Evolutionary conservation across 148 eudicot species (phyloP).

Genomic region (Spergularia bocconei): DNA sequence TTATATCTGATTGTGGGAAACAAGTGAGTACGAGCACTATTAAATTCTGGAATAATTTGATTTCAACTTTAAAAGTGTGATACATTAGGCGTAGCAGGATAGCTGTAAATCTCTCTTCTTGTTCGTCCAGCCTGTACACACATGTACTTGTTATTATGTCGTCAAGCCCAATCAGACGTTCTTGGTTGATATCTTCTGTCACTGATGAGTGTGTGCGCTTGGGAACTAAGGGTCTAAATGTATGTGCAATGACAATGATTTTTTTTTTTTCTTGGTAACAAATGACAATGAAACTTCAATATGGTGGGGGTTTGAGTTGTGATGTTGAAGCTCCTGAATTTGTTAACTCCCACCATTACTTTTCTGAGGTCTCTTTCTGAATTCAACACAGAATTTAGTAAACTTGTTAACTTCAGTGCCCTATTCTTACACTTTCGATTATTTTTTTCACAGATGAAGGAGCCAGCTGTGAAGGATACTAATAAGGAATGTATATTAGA

Average conservation of each 20-base stretch:
- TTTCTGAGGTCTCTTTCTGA: conserved; percentile 10
- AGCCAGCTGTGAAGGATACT: conserved; percentile 10
- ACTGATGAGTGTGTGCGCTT: conserved; percentile 17
- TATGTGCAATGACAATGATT: background rate
- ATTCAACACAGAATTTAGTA: no score
- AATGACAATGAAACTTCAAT: conserved; percentile 3
- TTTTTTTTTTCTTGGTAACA: background rate
- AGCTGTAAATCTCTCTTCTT: no score
- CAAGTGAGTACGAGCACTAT: conserved; percentile 31
- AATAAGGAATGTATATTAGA: conserved; percentile 4
- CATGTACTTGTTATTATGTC: no score
- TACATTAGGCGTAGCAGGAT: no score
- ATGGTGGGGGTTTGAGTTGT: conserved; percentile 18
- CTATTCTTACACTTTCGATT: background rate
- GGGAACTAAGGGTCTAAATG: conserved; percentile 7
- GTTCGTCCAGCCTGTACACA: no score
- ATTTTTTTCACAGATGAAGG: conserved; percentile 6
- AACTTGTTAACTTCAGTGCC: background rate
- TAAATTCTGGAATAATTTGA: no score
- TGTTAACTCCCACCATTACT: background rate
- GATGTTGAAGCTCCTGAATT: background rate
- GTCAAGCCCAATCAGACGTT: background rate
- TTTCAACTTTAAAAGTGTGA: no score
- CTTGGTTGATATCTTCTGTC: background rate
- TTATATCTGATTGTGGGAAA: conserved; percentile 23